A percentile compares a stretch with the other conserved stretches of the same genome.
Evolutionary conservation across 495 filamentous ascomycete species (phyloP).

Genomic region (Penicillium bovifimosum): DNA sequence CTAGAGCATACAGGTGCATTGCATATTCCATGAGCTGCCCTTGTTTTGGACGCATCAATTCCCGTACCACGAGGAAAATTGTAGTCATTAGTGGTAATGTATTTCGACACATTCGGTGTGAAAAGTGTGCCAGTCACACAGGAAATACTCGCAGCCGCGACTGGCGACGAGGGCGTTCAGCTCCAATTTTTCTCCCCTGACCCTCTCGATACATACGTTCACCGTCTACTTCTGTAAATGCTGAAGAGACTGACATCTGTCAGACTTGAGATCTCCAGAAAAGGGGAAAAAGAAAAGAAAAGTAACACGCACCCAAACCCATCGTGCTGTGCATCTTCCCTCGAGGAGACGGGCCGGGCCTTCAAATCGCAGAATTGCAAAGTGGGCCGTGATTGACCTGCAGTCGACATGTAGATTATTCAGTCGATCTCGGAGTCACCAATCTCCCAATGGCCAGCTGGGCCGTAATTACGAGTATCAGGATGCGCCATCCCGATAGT

Average conservation of each 20-base stretch:
- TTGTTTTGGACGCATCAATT: constrained; percentile 22
- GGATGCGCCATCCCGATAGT: constrained; percentile 27
- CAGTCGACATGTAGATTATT: constrained; percentile 22
- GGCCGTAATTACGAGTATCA: constrained; percentile 8
- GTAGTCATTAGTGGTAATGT: constrained; percentile 10
- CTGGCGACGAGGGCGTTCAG: constrained; percentile 21
- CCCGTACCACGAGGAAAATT: constrained; percentile 7
- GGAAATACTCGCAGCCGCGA: constrained; percentile 24
- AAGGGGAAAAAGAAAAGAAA: constrained; percentile 4
- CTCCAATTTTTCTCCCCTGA: not conserved
- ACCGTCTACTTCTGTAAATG: not conserved
- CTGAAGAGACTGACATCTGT: constrained; percentile 4
- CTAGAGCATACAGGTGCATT: constrained; percentile 7
- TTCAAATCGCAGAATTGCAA: constrained; percentile 19
- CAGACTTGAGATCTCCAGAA: not conserved
- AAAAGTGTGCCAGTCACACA: constrained; percentile 8
- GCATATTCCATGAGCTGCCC: constrained; percentile 3
- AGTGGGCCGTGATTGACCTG: constrained; percentile 25
- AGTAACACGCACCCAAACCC: not conserved
- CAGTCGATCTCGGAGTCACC: constrained; percentile 10
- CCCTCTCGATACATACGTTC: not conserved
- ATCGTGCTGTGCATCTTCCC: constrained; percentile 7
- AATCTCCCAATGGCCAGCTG: constrained; percentile 6
- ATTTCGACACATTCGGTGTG: constrained; percentile 10
- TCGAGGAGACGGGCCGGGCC: constrained; percentile 29